Percentiles rank a stretch among this genome's conserved stretches.
phyloP scores from a whole-genome alignment of 2,329 filamentous ascomycete genomes.

The Verticillium nubilum region DNA sequence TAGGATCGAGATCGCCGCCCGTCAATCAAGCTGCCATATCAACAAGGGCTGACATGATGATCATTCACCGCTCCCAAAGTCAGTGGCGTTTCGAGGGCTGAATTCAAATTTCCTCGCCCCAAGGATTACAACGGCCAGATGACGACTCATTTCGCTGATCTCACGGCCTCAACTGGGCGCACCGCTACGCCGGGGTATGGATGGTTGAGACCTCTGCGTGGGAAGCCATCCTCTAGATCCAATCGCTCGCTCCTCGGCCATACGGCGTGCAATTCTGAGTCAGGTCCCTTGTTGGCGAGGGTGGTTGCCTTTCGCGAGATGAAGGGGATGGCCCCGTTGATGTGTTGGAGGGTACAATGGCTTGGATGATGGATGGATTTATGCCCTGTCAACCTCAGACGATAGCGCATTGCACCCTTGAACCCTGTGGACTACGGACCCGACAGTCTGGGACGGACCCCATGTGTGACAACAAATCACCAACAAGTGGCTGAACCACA shows the following conservation, averaged over 20 bases:
- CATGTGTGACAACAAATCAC: neutral
- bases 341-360: neutral
- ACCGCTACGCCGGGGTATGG: neutral
- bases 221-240: neutral
- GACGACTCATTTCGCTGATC: neutral
- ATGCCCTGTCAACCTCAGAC: neutral
- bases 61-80: neutral
- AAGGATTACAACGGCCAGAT: neutral
- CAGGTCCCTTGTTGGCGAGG: neutral
- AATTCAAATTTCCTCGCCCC: neutral
- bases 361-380: neutral
- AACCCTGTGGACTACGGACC: neutral
- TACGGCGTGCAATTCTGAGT: neutral
- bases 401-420: neutral
- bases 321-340: neutral
- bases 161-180: neutral
- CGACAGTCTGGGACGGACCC: constrained; percentile 2
- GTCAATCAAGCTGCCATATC: neutral
- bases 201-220: neutral
- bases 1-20: neutral
- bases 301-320: neutral
- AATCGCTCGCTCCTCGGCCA: neutral
- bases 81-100: neutral
- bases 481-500: neutral
- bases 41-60: too few species aligned